A percentile compares a stretch with the other conserved stretches of the same genome.
These are phyloP conservation scores for Mortierella sp. DNA, from an alignment of 371 early-diverging fungal species.

Conservation along the genomic window DNA sequence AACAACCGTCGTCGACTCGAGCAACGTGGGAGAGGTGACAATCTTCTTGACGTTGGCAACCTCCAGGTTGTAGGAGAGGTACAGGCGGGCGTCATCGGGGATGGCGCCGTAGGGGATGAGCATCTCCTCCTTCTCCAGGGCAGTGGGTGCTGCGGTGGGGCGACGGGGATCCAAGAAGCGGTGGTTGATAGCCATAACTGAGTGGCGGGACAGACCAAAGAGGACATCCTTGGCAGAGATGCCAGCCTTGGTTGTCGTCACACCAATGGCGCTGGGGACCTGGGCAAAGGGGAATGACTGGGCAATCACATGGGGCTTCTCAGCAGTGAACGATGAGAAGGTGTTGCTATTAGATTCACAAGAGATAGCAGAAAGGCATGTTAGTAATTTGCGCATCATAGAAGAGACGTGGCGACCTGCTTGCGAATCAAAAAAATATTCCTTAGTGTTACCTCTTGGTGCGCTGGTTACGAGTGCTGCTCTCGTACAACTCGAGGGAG, in stretches of 20 bases:
- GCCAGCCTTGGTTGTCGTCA: constrained; percentile 87
- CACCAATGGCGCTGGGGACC: constrained; percentile 79
- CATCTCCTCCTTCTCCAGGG: constrained; percentile 85
- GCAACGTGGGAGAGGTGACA: constrained; percentile 77
- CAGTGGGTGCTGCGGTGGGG: constrained; percentile 71
- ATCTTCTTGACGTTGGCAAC: constrained; percentile 79
- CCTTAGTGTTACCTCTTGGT: constrained; percentile 68
- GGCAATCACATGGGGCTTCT: constrained; percentile 80
- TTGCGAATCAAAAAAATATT: background rate
- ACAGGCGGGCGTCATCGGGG: constrained; percentile 78
- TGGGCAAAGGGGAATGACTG: constrained; percentile 85
- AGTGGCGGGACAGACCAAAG: constrained; percentile 79
- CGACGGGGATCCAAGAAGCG: constrained; percentile 90
- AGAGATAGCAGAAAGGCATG: background rate
- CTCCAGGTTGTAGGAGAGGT: constrained; percentile 78
- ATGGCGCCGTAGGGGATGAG: constrained; percentile 82
- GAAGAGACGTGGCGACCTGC: too few relatives aligned
- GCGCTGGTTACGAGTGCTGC: constrained; percentile 79
- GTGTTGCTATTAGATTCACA: constrained; percentile 58
- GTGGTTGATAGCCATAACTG: constrained; percentile 83
- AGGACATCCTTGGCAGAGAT: constrained; percentile 90
- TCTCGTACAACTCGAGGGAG: constrained; percentile 90
- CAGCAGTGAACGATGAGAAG: constrained; percentile 80
- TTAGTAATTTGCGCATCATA: too few relatives aligned
- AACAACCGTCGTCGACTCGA: constrained; percentile 96